Evolutionary conservation across 208 protist species (phyloP), one percentile per base, ranked within the genome.

Genomic region (Trypanosoma mega): DNA sequence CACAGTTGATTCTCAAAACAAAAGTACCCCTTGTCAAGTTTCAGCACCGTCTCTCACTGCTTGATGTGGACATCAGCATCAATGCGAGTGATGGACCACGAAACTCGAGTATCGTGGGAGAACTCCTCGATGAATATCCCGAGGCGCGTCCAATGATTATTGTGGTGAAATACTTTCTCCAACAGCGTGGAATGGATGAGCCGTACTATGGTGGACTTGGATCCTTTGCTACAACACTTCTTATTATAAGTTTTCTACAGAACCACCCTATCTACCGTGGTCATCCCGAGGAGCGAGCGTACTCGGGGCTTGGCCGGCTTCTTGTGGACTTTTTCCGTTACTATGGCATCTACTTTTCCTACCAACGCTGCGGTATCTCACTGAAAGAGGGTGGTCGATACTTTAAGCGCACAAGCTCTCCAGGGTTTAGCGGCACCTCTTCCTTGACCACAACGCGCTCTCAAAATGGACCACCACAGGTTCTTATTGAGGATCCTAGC

Each of bases 11-110:
- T 44, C 71, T 93, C 16, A 93, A 93, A 55, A 93, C 95, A 46
- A 93, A 96, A 60, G 93, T 98, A 18, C 95, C 95, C 24, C 79
- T 98, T 27, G 78, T 98, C 37, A 98, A 98, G 71, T 94, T 97
- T 41, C 52, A 68, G 12, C 82, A 96, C 58, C 67, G 70, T 30
- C 58, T 59, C n/a, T 90, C 88, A 0, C 59, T 86, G 24, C 62
- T 97, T 24, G 76, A 86, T 44, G 80, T 98, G 6, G 95, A 98
- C 73, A 91, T 98, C 54, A 90, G 87, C 62, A 82, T 97, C 63
- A 90, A 94, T 60, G 76, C 90, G 11, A 41, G 52, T 12, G 87
- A 96, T 52, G 94, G 94, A 37, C 67, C 71, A 49, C 48, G 60
- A 18, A 95, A 93, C 68, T 86, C 85, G 0, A 74, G 82, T n/a